Conservation (phyloP, 2,329 filamentous ascomycete species). For the Cercospora nicotianae region DNA sequence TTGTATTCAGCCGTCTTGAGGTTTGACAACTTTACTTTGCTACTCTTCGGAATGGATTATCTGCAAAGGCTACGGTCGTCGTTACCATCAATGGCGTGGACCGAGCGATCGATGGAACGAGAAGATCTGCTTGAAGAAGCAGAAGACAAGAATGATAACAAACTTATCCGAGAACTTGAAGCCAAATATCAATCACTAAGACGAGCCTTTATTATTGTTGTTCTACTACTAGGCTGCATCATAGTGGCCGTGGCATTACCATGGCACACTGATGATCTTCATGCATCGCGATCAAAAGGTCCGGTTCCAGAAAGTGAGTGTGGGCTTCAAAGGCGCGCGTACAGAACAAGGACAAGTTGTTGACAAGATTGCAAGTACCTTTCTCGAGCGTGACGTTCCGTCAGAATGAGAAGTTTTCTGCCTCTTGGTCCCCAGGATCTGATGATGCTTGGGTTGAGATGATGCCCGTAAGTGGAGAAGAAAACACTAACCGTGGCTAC, state of each 20-base stretch:
- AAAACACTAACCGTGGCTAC: neutral
- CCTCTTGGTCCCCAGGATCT: slow-evolving; percentile 26
- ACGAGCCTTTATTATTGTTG: neutral
- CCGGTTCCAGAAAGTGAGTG: slow-evolving; percentile 7
- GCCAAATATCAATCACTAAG: slow-evolving; percentile 2
- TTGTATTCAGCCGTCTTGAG: no score
- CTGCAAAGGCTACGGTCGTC: neutral
- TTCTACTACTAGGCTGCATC: slow-evolving; percentile 7
- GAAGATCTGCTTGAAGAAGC: slow-evolving; percentile 5
- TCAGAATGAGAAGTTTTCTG: slow-evolving; percentile 30
- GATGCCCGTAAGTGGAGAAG: slow-evolving; percentile 23
- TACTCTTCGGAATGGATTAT: neutral
- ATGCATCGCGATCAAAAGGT: neutral
- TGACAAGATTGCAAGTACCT: neutral
- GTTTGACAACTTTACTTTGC: neutral
- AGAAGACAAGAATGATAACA: neutral
- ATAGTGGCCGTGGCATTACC: slow-evolving; percentile 9
- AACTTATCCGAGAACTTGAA: slow-evolving; percentile 7
- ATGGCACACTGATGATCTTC: slow-evolving; percentile 8
- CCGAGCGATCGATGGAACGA: slow-evolving; percentile 7
- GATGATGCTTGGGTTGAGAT: slow-evolving; percentile 36
- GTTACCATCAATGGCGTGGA: neutral
- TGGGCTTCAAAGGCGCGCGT: neutral
- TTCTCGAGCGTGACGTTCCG: slow-evolving; percentile 28
- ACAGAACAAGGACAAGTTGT: neutral